These are phyloP conservation scores for Penicillium maclennaniae DNA, from an alignment of 495 filamentous ascomycete species.

Conservation along the genomic window DNA sequence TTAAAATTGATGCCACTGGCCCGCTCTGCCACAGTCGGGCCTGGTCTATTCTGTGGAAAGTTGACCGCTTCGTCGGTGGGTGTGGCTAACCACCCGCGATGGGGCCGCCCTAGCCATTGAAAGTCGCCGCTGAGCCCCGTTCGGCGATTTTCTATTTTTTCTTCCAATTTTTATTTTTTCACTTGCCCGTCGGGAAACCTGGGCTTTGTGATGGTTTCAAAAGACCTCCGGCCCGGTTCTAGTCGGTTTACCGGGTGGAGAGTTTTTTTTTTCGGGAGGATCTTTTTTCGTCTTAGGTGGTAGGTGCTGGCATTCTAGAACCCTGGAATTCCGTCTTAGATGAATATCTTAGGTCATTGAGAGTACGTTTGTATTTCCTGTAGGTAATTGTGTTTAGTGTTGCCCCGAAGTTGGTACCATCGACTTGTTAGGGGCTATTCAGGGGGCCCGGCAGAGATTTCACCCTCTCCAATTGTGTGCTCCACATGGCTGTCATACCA, in stretches of 20 bases:
- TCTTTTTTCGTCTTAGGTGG: not conserved
- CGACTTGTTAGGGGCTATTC: not conserved
- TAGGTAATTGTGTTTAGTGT: not conserved
- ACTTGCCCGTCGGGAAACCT: slow-evolving; percentile 1
- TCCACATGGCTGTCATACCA: not conserved
- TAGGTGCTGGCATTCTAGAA: not conserved
- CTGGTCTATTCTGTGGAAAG: slow-evolving; percentile 1
- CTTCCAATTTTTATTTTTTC: not conserved
- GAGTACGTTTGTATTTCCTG: not conserved
- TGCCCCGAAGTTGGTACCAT: not conserved
- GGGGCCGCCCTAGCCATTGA: not conserved
- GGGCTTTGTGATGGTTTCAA: not conserved
- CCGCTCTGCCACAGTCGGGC: not conserved
- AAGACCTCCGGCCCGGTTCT: not conserved
- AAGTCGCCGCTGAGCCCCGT: not conserved
- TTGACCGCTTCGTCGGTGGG: not conserved
- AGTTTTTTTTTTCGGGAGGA: not conserved
- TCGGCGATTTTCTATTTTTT: not conserved
- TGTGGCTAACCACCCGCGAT: not conserved
- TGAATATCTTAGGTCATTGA: not conserved
- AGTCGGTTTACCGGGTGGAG: slow-evolving; percentile 5
- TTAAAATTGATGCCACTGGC: slow-evolving; percentile 8
- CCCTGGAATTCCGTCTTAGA: not conserved
- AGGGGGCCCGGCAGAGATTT: not conserved
- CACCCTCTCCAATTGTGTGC: not conserved